A percentile compares a stretch with the other conserved stretches of the same genome.
Conservation (phyloP, 2,329 filamentous ascomycete species). For the Alternaria sp. region DNA sequence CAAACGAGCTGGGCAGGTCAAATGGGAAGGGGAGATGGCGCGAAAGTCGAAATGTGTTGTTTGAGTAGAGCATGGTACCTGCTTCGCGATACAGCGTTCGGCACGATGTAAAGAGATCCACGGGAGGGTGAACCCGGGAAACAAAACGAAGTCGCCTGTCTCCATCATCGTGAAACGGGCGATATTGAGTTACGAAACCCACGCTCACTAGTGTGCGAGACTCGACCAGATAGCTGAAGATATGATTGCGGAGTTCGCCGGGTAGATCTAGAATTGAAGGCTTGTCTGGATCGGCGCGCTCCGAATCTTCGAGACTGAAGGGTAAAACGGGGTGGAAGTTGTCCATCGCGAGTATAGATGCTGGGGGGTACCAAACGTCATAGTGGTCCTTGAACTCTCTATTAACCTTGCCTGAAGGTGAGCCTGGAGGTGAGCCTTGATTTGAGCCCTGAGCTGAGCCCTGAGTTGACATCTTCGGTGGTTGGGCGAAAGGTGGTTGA, state of each 20-base stretch:
- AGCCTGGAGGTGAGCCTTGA: not conserved
- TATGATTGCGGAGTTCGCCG: not conserved
- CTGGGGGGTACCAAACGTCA: not conserved
- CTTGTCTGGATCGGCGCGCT: not conserved
- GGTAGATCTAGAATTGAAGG: not conserved
- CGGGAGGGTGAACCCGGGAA: not conserved
- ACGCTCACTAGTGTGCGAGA: not conserved
- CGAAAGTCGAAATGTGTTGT: not conserved
- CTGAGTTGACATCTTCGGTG: not conserved
- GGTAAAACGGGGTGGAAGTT: not conserved
- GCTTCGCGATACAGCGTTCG: not conserved
- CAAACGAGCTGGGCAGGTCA: not conserved
- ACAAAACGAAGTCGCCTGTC: not conserved
- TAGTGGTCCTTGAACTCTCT: not conserved
- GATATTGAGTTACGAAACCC: not conserved
- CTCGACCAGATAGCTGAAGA: not conserved
- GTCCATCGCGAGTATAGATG: not conserved
- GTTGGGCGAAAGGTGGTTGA: not conserved
- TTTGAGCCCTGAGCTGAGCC: not conserved
- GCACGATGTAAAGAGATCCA: not conserved
- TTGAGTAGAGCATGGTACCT: not conserved
- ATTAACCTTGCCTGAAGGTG: not conserved
- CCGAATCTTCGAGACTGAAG: not conserved
- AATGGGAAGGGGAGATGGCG: not conserved
- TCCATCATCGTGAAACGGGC: not conserved